These are phyloP conservation scores for Mycena indigotica DNA, from an alignment of 768 basidiomycete species.

Conservation along the genomic window DNA sequence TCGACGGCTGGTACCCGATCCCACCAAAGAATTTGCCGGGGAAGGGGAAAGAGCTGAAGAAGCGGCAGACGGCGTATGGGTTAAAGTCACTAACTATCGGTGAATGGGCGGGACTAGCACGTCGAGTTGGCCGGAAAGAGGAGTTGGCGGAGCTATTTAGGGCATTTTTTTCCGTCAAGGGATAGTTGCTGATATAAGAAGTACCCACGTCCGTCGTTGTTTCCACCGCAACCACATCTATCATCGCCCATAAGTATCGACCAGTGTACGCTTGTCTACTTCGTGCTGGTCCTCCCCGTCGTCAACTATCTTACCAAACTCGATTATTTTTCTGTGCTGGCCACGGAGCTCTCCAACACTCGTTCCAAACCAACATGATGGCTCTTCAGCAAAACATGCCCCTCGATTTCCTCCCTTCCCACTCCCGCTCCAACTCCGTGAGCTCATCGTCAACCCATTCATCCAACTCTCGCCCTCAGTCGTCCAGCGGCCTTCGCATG, in stretches of 20 bases:
- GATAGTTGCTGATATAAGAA: no score
- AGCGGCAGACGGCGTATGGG: slow-evolving; percentile 67
- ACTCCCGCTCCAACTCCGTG: slow-evolving; percentile 79
- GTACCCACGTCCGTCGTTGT: no score
- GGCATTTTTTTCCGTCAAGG: no score
- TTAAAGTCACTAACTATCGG: slow-evolving; percentile 78
- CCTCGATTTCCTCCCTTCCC: slow-evolving; percentile 72
- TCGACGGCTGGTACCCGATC: slow-evolving; percentile 47
- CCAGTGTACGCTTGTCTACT: not conserved
- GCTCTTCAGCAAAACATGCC: slow-evolving; percentile 65
- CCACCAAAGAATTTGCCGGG: slow-evolving; percentile 59
- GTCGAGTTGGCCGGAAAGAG: slow-evolving; percentile 53
- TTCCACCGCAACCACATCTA: not conserved
- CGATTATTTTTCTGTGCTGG: slow-evolving; percentile 21
- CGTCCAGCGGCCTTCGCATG: slow-evolving; percentile 67
- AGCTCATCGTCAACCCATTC: slow-evolving; percentile 76
- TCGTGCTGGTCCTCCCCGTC: slow-evolving; percentile 10
- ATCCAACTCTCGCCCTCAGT: slow-evolving; percentile 74
- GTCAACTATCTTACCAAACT: slow-evolving; percentile 13
- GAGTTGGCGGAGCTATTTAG: slow-evolving; percentile 60
- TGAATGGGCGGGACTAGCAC: slow-evolving; percentile 71
- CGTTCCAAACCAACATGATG: slow-evolving; percentile 59
- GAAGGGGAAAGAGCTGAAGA: slow-evolving; percentile 40
- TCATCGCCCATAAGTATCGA: not conserved
- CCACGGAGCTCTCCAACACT: slow-evolving; percentile 18